Evolutionary conservation across 2,329 filamentous ascomycete species (phyloP).

Genomic region (Diaporthe batatas): DNA sequence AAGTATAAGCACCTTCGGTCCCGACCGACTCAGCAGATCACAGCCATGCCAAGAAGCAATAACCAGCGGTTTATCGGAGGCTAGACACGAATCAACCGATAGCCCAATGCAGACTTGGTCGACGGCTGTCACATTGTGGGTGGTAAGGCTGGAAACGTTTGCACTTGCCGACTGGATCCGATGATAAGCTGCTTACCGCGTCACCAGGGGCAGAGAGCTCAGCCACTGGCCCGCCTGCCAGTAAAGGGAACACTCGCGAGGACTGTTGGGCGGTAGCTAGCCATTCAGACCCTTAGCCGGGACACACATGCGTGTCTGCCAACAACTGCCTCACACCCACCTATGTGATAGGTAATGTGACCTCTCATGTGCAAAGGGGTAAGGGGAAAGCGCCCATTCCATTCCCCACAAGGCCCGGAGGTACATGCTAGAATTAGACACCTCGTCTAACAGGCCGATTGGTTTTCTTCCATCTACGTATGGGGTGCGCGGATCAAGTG

Average conservation of each 20-base stretch:
- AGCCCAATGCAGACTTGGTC: not conserved
- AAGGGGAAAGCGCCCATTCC: not conserved
- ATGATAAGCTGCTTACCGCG: not conserved
- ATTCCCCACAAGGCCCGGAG: not conserved
- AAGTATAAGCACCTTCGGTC: not conserved
- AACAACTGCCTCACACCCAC: slow-evolving; percentile 25
- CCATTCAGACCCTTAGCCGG: not conserved
- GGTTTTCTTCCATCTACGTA: not conserved
- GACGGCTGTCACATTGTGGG: not conserved
- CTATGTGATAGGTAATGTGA: slow-evolving; percentile 28
- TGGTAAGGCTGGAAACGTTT: not conserved
- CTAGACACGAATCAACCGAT: not conserved
- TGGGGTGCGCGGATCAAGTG: not conserved
- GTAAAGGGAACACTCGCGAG: not conserved
- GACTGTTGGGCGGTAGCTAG: not conserved
- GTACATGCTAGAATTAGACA: not conserved
- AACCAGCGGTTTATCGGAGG: not conserved
- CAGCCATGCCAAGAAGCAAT: not conserved
- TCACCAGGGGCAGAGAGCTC: not conserved
- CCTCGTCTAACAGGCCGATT: not conserved
- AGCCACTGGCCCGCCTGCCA: no score
- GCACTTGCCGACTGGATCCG: not conserved
- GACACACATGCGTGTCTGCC: not conserved
- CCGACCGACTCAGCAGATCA: not conserved
- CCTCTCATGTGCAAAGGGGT: slow-evolving; percentile 19